phyloP scores from a whole-genome alignment of 2,329 filamentous ascomycete species.

The Diaporthe eres region DNA sequence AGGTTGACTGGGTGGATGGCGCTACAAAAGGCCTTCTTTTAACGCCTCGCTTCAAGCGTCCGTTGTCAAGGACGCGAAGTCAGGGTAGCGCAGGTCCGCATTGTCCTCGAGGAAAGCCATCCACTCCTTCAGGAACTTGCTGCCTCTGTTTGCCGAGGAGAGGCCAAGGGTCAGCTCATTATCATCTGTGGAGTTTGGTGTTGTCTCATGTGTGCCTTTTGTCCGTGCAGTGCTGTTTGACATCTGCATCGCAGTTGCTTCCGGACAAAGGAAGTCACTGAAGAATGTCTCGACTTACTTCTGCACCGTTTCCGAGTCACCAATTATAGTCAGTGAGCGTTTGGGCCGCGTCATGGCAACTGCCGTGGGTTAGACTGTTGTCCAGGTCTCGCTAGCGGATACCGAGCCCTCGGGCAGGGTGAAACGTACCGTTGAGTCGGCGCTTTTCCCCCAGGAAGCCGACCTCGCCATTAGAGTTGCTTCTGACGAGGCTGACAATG shows the following conservation, averaged over 20 bases:
- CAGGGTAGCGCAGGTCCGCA: conserved; percentile 90
- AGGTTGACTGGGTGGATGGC: conserved; percentile 12
- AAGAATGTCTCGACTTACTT: conserved; percentile 71
- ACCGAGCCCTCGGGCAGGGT: conserved; percentile 15
- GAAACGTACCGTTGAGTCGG: conserved; percentile 82
- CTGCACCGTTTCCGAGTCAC: conserved; percentile 93
- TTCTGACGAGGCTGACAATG: conserved; percentile 92
- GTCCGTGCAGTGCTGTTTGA: conserved; percentile 28
- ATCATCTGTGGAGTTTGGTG: background rate
- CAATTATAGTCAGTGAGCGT: conserved; percentile 90
- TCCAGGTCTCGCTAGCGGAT: background rate
- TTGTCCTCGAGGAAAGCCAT: conserved; percentile 92
- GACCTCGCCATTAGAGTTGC: conserved; percentile 88
- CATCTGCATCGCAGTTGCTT: conserved; percentile 19
- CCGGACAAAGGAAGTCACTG: conserved; percentile 20
- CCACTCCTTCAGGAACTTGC: conserved; percentile 88
- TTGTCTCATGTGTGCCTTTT: conserved; percentile 21
- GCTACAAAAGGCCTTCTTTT: background rate
- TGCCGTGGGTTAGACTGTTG: conserved; percentile 57
- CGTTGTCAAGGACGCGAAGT: conserved; percentile 62
- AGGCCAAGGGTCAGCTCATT: conserved; percentile 42
- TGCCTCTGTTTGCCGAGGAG: conserved; percentile 72
- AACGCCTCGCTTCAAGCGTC: conserved; percentile 44
- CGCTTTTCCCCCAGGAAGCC: conserved; percentile 95
- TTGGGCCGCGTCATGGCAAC: conserved; percentile 97